Evolutionary conservation across 2,329 filamentous ascomycete genomes (phyloP), one percentile per base, ranked within the genome.

Genomic region (Diaporthe citri): DNA sequence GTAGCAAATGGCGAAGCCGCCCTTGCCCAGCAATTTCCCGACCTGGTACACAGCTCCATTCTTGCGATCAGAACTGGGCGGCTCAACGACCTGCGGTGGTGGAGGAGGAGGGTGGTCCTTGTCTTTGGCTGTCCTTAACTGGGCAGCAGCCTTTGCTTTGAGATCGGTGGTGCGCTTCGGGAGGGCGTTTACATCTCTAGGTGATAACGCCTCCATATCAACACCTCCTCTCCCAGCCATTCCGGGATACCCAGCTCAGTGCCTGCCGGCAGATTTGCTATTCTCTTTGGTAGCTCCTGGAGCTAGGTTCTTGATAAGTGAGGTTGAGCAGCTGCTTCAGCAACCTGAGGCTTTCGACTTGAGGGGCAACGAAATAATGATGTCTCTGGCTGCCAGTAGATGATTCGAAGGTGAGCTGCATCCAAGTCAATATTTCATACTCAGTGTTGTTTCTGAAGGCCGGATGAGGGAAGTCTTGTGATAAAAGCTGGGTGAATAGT

Each of bases 1-100:
- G 81, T 96, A 94, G 85, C 94, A 96, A 76, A 96, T 93, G 78
- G 94, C 94, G 81, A 96, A 96, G 13, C 94, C 94, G 62, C 94
- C 94, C 84, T 95, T 96, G 36, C 94, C 94, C 74, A 96, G 87
- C 81, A 94, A 87, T 79, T 91, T 91, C 74, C 93, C 93, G 43
- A 94, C 91, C 79, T 93, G 90, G 86, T 96, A 96, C 66, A 92
- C 88, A 72, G 93, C 90, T 72, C 93, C 93, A 85, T 92, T 87
- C 73, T 88, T 90, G 72, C 93, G 92, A 82, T 95, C 93, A 72
- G 87, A 86, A 80, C 93, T 93, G 62, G 93, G 88, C 28, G 91
- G 91, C 82, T 93, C 91, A 31, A 84, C 83, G 60, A 93, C 88
- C 77, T 90, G 85, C 13, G 86, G 80, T 20, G 91, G 91, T n/a